Conservation (phyloP, 1,139 yeast genomes). For the Geotrichum aggregatum region DNA sequence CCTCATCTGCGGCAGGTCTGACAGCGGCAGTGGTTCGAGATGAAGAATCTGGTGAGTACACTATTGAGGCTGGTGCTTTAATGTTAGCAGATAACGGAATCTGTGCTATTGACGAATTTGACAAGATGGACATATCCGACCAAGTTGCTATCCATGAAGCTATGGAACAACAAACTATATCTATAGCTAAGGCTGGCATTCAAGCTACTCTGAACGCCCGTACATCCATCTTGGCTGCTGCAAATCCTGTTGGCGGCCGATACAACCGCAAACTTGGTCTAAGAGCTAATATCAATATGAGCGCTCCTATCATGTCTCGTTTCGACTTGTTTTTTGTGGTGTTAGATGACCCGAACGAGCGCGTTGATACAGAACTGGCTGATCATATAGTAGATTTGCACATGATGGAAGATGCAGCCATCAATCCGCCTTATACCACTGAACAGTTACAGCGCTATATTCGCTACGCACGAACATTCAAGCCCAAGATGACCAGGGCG, state of each 20-base stretch:
- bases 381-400: conserved; percentile 90
- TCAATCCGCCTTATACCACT: conserved; percentile 83
- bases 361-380: conserved; percentile 84
- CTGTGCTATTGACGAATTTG: conserved; percentile 97
- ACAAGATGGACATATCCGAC: conserved; percentile 92
- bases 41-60: conserved; percentile 95
- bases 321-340: conserved; percentile 93
- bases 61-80: conserved; percentile 97
- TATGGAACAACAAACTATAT: conserved; percentile 98
- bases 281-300: conserved; percentile 86
- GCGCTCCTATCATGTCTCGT: conserved; percentile 99
- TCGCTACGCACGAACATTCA: conserved; percentile 87
- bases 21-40: conserved; percentile 98
- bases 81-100: conserved; percentile 99
- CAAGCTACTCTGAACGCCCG: conserved; percentile 96
- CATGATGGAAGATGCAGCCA: conserved; percentile 86
- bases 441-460: conserved; percentile 87
- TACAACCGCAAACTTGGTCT: conserved; percentile 82
- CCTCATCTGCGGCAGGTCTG: conserved; percentile 97
- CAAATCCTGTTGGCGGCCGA: conserved; percentile 94
- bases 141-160: conserved; percentile 99
- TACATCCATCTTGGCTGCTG: conserved; percentile 94
- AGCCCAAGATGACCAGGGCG: conserved; percentile 78
- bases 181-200: conserved; percentile 97
- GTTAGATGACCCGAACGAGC: conserved; percentile 90